Evolutionary conservation across 371 early-diverging fungal species (phyloP).

Genomic region (Choanephora cucurbitarum): DNA sequence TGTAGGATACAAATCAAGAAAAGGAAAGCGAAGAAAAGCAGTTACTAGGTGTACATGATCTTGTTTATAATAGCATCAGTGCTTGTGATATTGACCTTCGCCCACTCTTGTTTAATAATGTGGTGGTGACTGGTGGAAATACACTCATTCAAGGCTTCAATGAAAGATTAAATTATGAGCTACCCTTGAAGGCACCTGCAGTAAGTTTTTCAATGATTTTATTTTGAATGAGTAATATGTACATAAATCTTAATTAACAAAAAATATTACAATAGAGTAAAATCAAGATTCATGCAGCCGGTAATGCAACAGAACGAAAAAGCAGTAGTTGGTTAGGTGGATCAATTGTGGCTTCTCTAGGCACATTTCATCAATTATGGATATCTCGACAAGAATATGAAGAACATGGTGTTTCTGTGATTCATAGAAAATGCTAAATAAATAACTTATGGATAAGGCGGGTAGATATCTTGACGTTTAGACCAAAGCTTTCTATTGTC

Average conservation of each 20-base stretch:
- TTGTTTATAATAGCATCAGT: conserved; percentile 70
- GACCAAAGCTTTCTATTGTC: conserved; percentile 22
- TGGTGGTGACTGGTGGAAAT: conserved; percentile 91
- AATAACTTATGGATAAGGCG: conserved; percentile 1
- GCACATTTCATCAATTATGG: conserved; percentile 98
- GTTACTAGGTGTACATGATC: conserved; percentile 58
- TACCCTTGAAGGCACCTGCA: conserved; percentile 67
- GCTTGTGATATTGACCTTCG: conserved; percentile 89
- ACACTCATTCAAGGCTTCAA: conserved; percentile 84
- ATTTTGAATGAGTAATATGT: too few relatives aligned
- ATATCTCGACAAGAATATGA: conserved; percentile 87
- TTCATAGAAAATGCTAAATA: conserved; percentile 84
- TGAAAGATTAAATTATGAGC: conserved; percentile 80
- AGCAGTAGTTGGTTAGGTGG: conserved; percentile 97
- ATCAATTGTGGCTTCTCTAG: conserved; percentile 92
- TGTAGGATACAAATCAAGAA: conserved; percentile 20
- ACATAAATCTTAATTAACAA: too few relatives aligned
- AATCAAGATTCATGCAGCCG: conserved; percentile 80
- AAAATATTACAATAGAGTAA: conserved; percentile 52
- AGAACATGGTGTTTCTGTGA: conserved; percentile 80
- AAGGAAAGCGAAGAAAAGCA: conserved; percentile 25
- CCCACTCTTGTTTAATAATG: conserved; percentile 73
- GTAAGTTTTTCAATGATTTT: conserved; percentile 47
- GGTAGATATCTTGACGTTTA: conserved; percentile 16
- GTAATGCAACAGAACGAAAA: conserved; percentile 79